phyloP scores from a whole-genome alignment of 345 rosid genomes.

The Theobroma cacao region DNA sequence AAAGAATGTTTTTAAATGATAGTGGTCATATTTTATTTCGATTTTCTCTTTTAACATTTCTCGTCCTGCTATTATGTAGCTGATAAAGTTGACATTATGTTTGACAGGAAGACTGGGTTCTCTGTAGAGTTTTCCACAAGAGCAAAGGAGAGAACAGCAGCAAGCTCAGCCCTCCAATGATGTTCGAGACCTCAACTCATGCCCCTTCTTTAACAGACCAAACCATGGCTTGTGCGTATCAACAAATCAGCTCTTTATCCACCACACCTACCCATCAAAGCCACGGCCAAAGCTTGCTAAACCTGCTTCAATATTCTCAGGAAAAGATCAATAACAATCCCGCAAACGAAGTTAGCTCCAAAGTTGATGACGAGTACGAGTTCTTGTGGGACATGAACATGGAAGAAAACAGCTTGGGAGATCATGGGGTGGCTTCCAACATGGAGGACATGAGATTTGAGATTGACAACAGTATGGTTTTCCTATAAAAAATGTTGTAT shows the following conservation, averaged over 20 bases:
- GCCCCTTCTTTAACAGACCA: constrained; percentile 14
- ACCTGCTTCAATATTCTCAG: constrained; percentile 38
- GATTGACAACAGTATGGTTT: constrained; percentile 33
- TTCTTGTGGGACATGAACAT: constrained; percentile 54
- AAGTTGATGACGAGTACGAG: constrained; percentile 32
- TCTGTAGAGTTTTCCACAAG: constrained; percentile 88
- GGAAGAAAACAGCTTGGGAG: constrained; percentile 34
- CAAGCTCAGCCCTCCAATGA: constrained; percentile 27
- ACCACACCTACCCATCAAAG: constrained; percentile 26
- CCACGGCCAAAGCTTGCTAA: constrained; percentile 33
- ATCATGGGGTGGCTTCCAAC: constrained; percentile 36
- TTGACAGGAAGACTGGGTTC: constrained; percentile 91
- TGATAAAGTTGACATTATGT: not conserved
- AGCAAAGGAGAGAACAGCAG: constrained; percentile 38
- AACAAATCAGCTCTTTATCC: constrained; percentile 25
- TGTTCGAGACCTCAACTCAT: constrained; percentile 27
- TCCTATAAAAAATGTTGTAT: constrained; percentile 26
- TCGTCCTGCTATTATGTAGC: too few species aligned
- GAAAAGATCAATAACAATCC: constrained; percentile 22
- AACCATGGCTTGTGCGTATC: constrained; percentile 22
- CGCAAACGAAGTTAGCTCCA: constrained; percentile 28
- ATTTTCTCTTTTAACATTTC: too few species aligned
- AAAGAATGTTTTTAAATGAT: too few species aligned
- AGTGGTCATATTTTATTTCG: too few species aligned
- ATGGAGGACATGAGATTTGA: constrained; percentile 42